These are phyloP conservation scores for Kitagawia praeruptora DNA, from an alignment of 129 eudicot species.

Conservation along the genomic window DNA sequence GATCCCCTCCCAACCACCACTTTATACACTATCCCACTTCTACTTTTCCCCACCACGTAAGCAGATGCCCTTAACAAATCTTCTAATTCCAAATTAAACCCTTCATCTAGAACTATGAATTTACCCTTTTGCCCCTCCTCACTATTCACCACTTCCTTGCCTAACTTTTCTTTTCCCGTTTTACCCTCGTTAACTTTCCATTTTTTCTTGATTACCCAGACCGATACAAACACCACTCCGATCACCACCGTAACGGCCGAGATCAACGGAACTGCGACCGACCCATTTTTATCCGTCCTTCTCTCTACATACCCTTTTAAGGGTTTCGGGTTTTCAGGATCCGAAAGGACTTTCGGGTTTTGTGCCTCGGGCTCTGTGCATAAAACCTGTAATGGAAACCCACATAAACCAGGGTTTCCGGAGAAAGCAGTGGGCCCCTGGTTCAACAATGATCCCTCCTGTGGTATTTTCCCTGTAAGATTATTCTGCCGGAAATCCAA, in stretches of 20 bases:
- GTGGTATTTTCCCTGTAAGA: conserved; percentile 74
- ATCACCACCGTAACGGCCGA: conserved; percentile 44
- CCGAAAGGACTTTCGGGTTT: conserved; percentile 36
- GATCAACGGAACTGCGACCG: conserved; percentile 42
- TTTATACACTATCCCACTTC: conserved; percentile 85
- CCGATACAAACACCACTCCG: conserved; percentile 48
- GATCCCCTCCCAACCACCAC: conserved; percentile 80
- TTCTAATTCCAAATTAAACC: conserved; percentile 80
- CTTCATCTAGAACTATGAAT: conserved; percentile 78
- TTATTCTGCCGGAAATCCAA: conserved; percentile 75
- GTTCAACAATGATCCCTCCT: conserved; percentile 70
- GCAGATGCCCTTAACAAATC: conserved; percentile 98
- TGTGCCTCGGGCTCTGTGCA: conserved; percentile 51
- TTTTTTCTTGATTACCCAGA: conserved; percentile 48
- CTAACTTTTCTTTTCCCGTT: conserved; percentile 28
- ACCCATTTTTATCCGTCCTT: conserved; percentile 23
- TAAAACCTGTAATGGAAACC: conserved; percentile 58
- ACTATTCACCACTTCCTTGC: conserved; percentile 18
- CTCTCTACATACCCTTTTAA: conserved; percentile 24
- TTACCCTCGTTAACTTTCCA: conserved; percentile 40
- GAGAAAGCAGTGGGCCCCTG: conserved; percentile 96
- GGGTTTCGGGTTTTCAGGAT: conserved; percentile 44
- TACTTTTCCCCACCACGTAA: conserved; percentile 90
- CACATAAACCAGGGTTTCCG: conserved; percentile 74
- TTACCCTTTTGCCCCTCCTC: conserved; percentile 93